phyloP scores from a whole-genome alignment of 805 yeast genomes.

The Nadsonia fulvescens region DNA sequence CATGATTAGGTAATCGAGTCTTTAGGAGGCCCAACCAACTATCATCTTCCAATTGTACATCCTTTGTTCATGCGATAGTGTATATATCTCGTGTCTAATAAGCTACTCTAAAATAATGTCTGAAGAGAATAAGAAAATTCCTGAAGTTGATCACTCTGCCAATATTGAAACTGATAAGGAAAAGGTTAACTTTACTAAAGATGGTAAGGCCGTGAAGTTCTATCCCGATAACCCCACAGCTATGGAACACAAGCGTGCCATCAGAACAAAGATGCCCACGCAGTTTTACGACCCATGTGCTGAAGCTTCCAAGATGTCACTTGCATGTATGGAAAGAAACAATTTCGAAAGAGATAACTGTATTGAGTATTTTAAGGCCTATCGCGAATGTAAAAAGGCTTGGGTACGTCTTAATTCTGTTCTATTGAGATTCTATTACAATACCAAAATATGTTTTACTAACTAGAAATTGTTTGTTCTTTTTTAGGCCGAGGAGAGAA shows the following conservation, averaged over 20 bases:
- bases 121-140: no score
- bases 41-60: no score
- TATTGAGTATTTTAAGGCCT: conserved; percentile 77
- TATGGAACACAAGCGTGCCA: conserved; percentile 45
- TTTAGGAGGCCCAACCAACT: no score
- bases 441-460: background rate
- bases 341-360: conserved; percentile 50
- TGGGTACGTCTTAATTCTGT: conserved; percentile 26
- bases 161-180: no score
- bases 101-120: no score
- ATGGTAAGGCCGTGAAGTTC: conserved; percentile 40
- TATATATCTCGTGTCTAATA: no score
- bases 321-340: conserved; percentile 66
- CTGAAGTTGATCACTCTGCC: no score
- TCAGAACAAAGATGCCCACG: conserved; percentile 60
- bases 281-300: conserved; percentile 87
- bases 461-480: no score
- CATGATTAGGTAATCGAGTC: no score
- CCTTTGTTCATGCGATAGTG: no score
- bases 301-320: conserved; percentile 73
- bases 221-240: conserved; percentile 83
- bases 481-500: no score
- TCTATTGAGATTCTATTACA: conserved; percentile 1
- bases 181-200: conserved; percentile 38
- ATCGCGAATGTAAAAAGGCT: conserved; percentile 74